Evolutionary conservation across 2,329 filamentous ascomycete genomes (phyloP).

Genomic region (Fusarium mundagurra): DNA sequence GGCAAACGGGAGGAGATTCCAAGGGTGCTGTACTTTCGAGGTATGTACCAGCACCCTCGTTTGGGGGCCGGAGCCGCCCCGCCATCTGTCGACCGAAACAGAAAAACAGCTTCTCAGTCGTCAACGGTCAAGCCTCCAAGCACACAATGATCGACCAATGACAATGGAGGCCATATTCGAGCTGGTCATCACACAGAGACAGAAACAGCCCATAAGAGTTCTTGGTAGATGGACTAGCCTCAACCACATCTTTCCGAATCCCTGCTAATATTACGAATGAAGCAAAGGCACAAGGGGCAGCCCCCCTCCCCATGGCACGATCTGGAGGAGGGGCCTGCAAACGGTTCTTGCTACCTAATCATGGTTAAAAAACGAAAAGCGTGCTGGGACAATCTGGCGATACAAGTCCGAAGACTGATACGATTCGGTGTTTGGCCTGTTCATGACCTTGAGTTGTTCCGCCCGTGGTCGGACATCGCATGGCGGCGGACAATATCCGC

Average conservation of each 20-base stretch:
- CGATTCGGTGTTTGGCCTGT: constrained; percentile 6
- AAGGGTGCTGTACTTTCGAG: not conserved
- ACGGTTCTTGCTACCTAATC: constrained; percentile 10
- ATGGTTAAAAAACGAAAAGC: constrained; percentile 3
- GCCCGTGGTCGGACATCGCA: not conserved
- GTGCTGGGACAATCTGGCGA: constrained; percentile 2
- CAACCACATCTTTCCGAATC: constrained; percentile 13
- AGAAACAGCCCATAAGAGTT: constrained; percentile 24
- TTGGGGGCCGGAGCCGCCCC: constrained; percentile 31
- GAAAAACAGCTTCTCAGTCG: constrained; percentile 25
- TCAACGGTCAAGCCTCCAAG: constrained; percentile 11
- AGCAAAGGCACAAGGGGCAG: constrained; percentile 4
- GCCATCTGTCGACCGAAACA: constrained; percentile 31
- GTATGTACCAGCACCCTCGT: not conserved
- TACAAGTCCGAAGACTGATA: constrained; percentile 17
- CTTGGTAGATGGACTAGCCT: constrained; percentile 15
- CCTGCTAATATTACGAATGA: constrained; percentile 12
- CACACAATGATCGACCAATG: constrained; percentile 22
- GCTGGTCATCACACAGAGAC: constrained; percentile 5
- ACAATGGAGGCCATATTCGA: not conserved
- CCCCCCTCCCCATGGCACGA: constrained; percentile 26
- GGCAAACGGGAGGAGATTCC: not conserved
- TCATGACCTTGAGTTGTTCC: not conserved
- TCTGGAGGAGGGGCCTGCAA: constrained; percentile 21
- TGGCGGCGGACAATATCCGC: constrained; percentile 26